Evolutionary conservation across 2,329 filamentous ascomycete genomes (phyloP).

Genomic region (Aphanoascus verrucosus): DNA sequence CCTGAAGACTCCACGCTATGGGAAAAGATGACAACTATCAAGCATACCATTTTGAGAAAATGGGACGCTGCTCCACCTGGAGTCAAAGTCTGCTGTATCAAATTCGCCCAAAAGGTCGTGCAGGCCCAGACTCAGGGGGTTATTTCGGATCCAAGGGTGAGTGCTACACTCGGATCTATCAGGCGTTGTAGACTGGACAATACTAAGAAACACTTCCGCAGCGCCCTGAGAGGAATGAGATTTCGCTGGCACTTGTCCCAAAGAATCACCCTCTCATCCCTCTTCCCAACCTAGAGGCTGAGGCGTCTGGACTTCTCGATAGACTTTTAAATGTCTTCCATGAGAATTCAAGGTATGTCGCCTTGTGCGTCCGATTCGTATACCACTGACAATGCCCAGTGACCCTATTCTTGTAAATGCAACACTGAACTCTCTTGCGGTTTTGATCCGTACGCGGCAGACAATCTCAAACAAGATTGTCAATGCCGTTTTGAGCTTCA

Average conservation of each 20-base stretch:
- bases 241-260: slow-evolving; percentile 77
- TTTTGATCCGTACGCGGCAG: slow-evolving; percentile 71
- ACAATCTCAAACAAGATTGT: slow-evolving; percentile 76
- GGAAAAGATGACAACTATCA: slow-evolving; percentile 81
- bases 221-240: slow-evolving; percentile 66
- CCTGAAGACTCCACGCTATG: slow-evolving; percentile 70
- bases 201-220: slow-evolving; percentile 34
- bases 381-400: slow-evolving; percentile 37
- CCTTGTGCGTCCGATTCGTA: neutral
- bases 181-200: neutral
- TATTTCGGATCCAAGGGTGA: slow-evolving; percentile 71
- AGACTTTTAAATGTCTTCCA: slow-evolving; percentile 76
- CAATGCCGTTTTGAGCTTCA: slow-evolving; percentile 77
- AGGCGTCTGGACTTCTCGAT: slow-evolving; percentile 82
- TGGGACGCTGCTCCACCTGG: slow-evolving; percentile 73
- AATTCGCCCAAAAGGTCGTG: slow-evolving; percentile 89
- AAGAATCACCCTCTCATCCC: slow-evolving; percentile 71
- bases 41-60: slow-evolving; percentile 73
- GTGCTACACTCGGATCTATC: slow-evolving; percentile 23
- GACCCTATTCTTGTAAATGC: slow-evolving; percentile 83
- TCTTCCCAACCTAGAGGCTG: slow-evolving; percentile 74
- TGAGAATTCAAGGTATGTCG: slow-evolving; percentile 63
- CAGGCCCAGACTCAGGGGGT: slow-evolving; percentile 80
- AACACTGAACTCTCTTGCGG: slow-evolving; percentile 76
- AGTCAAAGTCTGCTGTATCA: slow-evolving; percentile 87